Evolutionary conservation across 106 monocot genomes (phyloP).

Genomic region (Dendrobium chrysotoxum): DNA sequence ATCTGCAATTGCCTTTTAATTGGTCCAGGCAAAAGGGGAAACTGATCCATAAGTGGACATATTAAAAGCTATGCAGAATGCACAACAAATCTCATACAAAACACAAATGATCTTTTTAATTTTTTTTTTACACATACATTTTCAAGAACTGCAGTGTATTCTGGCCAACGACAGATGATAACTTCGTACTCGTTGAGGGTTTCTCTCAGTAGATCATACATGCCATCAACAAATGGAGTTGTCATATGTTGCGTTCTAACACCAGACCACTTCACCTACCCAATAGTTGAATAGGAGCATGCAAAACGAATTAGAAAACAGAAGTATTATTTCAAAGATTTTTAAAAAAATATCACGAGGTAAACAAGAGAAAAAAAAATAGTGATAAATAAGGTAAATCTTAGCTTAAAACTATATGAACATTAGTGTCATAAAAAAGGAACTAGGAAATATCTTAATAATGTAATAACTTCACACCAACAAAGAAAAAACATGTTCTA

Average conservation of each 20-base stretch:
- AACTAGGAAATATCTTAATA: background rate
- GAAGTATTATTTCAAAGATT: background rate
- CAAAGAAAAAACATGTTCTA: background rate
- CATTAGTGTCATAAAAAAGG: background rate
- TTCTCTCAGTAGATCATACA: conserved; percentile 79
- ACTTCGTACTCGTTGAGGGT: conserved; percentile 88
- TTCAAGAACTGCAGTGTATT: conserved; percentile 80
- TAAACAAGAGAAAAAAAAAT: background rate
- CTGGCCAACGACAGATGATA: conserved; percentile 96
- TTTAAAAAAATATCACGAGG: too few species aligned
- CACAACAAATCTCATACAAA: background rate
- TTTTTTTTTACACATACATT: conserved; percentile 48
- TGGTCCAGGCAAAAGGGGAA: conserved; percentile 12
- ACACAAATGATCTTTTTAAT: background rate
- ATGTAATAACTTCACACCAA: background rate
- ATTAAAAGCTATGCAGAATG: background rate
- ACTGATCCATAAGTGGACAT: background rate
- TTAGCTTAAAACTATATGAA: background rate
- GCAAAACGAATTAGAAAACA: background rate
- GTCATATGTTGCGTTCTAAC: conserved; percentile 80
- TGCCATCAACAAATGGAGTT: conserved; percentile 94
- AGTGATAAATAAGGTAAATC: background rate
- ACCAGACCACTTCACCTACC: conserved; percentile 95
- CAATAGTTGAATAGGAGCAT: background rate
- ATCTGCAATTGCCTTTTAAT: conserved; percentile 89